Evolutionary conservation across 306 rosid genomes (phyloP).

Genomic region (Castanea crenata): DNA sequence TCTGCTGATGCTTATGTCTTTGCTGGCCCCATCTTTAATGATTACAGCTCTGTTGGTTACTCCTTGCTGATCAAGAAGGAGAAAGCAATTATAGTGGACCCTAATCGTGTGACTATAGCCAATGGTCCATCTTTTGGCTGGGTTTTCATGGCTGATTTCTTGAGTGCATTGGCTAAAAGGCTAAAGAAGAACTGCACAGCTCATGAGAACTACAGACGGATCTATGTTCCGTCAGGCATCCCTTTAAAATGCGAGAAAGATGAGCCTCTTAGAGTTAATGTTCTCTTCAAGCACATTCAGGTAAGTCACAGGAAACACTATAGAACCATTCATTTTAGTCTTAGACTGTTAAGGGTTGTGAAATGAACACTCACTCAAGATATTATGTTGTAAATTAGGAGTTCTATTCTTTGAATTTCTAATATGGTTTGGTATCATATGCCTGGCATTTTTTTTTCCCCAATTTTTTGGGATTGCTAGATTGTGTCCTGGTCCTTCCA

Average conservation of each 20-base stretch:
- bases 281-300: constrained; percentile 80
- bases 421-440: not conserved
- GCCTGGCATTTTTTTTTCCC: not conserved
- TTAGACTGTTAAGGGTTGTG: not conserved
- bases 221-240: constrained; percentile 63
- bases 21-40: constrained; percentile 84
- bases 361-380: not conserved
- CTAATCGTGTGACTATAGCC: constrained; percentile 70
- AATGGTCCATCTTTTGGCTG: constrained; percentile 84
- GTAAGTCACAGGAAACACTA: constrained; percentile 18
- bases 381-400: not conserved
- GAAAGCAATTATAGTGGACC: constrained; percentile 63
- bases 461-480: not conserved
- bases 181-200: constrained; percentile 61
- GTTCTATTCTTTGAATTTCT: not conserved
- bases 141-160: constrained; percentile 87
- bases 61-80: constrained; percentile 76
- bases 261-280: constrained; percentile 74
- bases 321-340: not conserved
- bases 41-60: constrained; percentile 90
- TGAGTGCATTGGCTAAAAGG: constrained; percentile 62
- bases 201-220: constrained; percentile 65
- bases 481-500: not conserved
- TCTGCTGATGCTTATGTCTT: constrained; percentile 88
- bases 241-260: constrained; percentile 51